Evolutionary conservation across 2,329 filamentous ascomycete species (phyloP), one percentile per base, ranked within the genome.

Genomic region (Seiridium unicorne): DNA sequence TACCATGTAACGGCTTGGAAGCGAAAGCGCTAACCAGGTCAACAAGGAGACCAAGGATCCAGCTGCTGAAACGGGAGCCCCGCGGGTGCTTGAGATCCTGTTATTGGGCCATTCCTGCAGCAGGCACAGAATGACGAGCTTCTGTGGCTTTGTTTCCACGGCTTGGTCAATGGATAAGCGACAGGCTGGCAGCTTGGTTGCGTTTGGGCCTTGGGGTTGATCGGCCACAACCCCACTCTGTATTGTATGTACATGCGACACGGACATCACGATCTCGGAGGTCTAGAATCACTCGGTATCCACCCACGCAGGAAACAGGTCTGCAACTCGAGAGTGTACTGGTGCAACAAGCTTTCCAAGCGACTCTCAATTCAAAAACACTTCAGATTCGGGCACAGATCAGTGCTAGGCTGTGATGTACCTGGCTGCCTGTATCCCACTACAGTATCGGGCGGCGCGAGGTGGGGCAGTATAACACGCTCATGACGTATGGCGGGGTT

Each of bases 401-500:
- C 18, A 26, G 18, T 26, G 18, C 18, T 26, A 26, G 18, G 18
- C 18, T 26, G 18, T 26, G 18, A 2, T 26, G 18, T 2, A 26
- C 18, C 18, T 26, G 18, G 2, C 18, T 26, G 18, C 18, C 18
- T 26, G 18, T 26, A 26, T 26, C 18, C 18, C 18, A 26, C 18
- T 13, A 7, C 11, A 7, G 38, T 7, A 13, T 13, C 13, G 38
- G 7, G 38, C 13, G 7, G 38, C 38, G 38, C 38, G 13, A 42
- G 38, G 38, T 42, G 38, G 38, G 38, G 38, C 38, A 42, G 7
- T 42, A 42, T 42, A 42, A 51, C 36, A 13, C 34, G 32, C 31
- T 10, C 4, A 58, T 58, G 55, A 58, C 55, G 55, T 58, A 49
- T 58, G 46, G 46, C 46, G 55, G 55, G 55, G 55, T 51, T 34